A percentile compares a stretch with the other conserved stretches of the same genome.
phyloP scores from a whole-genome alignment of 176 grass and related monocot genomes.

The Neostapfia colusana region DNA sequence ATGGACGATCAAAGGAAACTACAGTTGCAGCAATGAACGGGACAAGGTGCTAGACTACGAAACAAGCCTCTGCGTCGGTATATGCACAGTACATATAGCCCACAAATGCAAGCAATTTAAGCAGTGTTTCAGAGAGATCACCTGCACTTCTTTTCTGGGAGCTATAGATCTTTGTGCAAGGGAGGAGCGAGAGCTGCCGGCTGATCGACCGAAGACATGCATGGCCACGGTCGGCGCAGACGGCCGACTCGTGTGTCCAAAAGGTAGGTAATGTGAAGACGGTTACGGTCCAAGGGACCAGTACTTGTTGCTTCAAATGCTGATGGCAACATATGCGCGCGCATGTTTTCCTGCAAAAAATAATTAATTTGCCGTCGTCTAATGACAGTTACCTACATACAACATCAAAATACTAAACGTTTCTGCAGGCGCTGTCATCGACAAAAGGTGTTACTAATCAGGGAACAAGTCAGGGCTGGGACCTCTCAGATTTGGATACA shows the following conservation, averaged over 20 bases:
- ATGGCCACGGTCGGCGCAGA: background rate
- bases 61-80: background rate
- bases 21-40: conserved; percentile 14
- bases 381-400: background rate
- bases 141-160: background rate
- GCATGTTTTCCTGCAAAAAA: no score
- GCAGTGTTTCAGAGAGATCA: background rate
- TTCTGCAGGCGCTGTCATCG: background rate
- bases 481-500: background rate
- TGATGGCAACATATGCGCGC: background rate
- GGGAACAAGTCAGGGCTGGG: background rate
- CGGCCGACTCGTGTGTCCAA: background rate
- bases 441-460: background rate
- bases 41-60: conserved; percentile 43
- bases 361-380: no score
- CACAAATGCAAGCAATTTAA: no score
- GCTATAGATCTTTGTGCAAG: background rate
- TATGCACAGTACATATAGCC: no score
- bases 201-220: background rate
- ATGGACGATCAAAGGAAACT: conserved; percentile 18
- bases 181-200: background rate
- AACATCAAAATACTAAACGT: background rate
- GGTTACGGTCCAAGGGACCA: background rate
- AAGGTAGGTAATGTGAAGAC: background rate
- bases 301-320: background rate